Evolutionary conservation across 768 basidiomycete genomes (phyloP).

Genomic region (Pholiota microspora): DNA sequence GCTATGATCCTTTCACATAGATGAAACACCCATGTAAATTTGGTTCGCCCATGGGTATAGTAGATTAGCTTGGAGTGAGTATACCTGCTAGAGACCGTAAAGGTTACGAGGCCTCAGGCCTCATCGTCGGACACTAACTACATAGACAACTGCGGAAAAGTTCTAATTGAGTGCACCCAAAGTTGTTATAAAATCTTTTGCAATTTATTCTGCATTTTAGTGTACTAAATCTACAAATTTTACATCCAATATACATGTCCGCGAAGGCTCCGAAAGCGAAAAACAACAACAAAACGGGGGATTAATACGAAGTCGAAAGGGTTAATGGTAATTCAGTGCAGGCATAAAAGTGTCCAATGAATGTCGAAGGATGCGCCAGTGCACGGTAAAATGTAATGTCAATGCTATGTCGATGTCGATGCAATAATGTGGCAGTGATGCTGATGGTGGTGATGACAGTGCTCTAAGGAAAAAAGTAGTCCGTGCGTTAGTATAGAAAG

Average conservation of each 20-base stretch:
- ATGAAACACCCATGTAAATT: too few species aligned
- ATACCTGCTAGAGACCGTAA: too few species aligned
- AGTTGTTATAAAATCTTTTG: background rate
- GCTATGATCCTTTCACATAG: too few species aligned
- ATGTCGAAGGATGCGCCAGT: background rate
- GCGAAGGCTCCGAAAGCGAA: background rate
- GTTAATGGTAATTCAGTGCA: background rate
- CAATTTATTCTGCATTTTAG: conserved; percentile 1
- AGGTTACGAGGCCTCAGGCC: too few species aligned
- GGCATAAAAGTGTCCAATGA: background rate
- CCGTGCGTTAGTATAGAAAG: too few species aligned
- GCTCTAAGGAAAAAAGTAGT: background rate
- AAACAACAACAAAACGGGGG: background rate
- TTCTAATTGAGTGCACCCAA: background rate
- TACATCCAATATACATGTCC: background rate
- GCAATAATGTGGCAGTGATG: background rate
- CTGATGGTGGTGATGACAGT: conserved; percentile 1
- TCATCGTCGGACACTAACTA: too few species aligned
- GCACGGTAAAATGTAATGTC: background rate
- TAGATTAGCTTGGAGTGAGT: too few species aligned
- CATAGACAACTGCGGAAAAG: too few species aligned
- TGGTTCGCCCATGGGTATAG: too few species aligned
- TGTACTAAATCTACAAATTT: background rate
- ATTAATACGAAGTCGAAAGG: background rate
- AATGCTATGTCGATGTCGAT: background rate